Percentiles rank a stretch among this genome's conserved stretches.
These are phyloP conservation scores for Chlamydomonas asymmetrica DNA, from an alignment of 139 green algal species.

Conservation along the genomic window DNA sequence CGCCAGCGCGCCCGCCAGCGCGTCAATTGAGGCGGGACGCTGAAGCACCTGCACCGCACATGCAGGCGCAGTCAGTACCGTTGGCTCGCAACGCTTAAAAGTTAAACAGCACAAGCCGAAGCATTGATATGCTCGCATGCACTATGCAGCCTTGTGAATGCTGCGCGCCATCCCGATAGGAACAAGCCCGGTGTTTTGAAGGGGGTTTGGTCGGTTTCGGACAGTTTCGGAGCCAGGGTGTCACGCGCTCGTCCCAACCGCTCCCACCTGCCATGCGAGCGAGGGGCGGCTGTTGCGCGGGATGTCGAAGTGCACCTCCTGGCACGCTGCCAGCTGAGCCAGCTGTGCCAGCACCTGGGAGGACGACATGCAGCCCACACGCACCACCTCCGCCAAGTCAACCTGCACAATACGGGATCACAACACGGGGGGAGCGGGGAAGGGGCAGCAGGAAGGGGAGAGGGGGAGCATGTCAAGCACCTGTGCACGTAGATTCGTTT, in stretches of 20 bases:
- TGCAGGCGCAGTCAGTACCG: not conserved
- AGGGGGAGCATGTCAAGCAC: not conserved
- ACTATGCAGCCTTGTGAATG: not conserved
- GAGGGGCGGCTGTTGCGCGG: slow-evolving; percentile 29
- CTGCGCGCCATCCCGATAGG: not conserved
- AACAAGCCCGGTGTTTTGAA: not conserved
- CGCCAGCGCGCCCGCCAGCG: slow-evolving; percentile 1
- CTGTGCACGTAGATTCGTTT: not conserved
- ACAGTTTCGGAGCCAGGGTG: not conserved
- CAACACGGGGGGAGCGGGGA: not conserved
- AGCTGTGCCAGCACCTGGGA: slow-evolving; percentile 52
- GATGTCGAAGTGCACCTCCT: slow-evolving; percentile 69
- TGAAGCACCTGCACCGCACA: slow-evolving; percentile 8
- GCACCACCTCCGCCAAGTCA: not conserved
- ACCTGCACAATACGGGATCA: not conserved
- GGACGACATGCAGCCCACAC: not conserved
- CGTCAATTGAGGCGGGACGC: not conserved
- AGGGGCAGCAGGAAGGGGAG: not conserved
- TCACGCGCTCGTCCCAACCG: too few relatives aligned
- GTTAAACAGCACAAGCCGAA: too few relatives aligned
- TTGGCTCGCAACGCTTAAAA: too few relatives aligned
- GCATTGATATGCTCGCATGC: not conserved
- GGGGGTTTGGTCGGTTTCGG: not conserved
- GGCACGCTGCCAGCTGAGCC: slow-evolving; percentile 45
- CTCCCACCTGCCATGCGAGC: slow-evolving; percentile 36